Conservation (phyloP, 164 flowering plant genomes). For the Macadamia tetraphylla region DNA sequence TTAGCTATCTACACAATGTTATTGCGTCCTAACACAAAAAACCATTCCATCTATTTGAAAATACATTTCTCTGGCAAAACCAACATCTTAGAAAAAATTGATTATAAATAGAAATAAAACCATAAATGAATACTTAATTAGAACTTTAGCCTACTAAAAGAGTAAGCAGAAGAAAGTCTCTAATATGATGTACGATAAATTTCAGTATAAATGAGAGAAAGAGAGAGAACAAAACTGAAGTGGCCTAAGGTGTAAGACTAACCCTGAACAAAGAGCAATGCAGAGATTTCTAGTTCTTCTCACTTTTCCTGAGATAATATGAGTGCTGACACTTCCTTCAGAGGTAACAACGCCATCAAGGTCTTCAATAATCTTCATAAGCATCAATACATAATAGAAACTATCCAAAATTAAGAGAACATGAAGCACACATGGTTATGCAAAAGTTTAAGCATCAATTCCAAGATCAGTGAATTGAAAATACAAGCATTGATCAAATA, state of each 20-base stretch:
- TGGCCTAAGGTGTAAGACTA: conserved; percentile 18
- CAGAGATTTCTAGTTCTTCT: conserved; percentile 81
- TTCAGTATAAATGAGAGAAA: neutral
- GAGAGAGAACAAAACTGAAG: no score
- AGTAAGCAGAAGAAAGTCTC: no score
- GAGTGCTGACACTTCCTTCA: conserved; percentile 65
- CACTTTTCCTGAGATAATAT: conserved; percentile 71
- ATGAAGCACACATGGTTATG: neutral
- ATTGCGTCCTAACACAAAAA: no score
- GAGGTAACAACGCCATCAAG: conserved; percentile 65
- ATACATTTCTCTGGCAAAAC: neutral
- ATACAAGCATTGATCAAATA: neutral
- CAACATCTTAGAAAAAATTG: no score
- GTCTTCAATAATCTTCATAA: conserved; percentile 55
- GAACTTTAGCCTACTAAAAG: neutral
- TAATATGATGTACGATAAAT: no score
- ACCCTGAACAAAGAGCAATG: conserved; percentile 86
- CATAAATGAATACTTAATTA: neutral
- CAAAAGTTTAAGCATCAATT: neutral
- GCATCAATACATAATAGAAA: conserved; percentile 11
- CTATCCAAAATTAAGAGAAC: neutral
- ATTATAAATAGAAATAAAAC: no score
- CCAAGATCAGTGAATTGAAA: neutral
- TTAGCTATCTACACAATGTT: no score
- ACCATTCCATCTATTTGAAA: neutral